Evolutionary conservation across 1,139 yeast genomes (phyloP).

Genomic region (Taphrina deformans): DNA sequence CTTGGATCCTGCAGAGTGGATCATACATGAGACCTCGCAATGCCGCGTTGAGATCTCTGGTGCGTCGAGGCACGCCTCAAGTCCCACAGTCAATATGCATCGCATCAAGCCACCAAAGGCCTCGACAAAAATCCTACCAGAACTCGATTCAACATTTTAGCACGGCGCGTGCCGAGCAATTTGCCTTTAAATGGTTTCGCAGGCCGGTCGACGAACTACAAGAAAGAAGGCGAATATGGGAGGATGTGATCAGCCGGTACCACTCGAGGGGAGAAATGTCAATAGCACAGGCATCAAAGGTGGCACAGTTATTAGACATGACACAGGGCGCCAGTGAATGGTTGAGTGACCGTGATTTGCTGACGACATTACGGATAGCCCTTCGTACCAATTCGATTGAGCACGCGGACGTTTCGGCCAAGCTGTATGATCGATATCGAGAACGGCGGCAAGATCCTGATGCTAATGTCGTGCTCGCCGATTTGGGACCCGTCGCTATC

Average conservation of each 20-base stretch:
- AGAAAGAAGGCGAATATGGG: neutral
- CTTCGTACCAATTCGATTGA: neutral
- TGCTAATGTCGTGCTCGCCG: neutral
- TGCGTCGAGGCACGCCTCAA: neutral
- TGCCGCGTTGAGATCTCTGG: neutral
- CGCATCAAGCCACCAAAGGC: neutral
- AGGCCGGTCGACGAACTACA: neutral
- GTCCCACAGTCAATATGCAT: neutral
- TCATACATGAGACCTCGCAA: neutral
- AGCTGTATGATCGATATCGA: conserved; percentile 1
- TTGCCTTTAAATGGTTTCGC: conserved; percentile 29
- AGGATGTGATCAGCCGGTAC: conserved; percentile 1
- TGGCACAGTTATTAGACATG: conserved; percentile 3
- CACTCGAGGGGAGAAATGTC: conserved; percentile 3
- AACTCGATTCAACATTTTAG: neutral
- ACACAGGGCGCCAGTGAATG: neutral
- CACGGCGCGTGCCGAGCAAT: neutral
- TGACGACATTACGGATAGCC: neutral
- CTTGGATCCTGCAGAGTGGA: too few species aligned
- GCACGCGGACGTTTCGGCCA: conserved; percentile 1
- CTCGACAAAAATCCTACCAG: neutral
- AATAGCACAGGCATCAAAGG: neutral
- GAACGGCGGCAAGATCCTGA: neutral
- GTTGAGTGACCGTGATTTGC: neutral
- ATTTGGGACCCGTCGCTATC: neutral